Evolutionary conservation across 441 rosid genomes (phyloP).

Genomic region (Macaranga tanarius): DNA sequence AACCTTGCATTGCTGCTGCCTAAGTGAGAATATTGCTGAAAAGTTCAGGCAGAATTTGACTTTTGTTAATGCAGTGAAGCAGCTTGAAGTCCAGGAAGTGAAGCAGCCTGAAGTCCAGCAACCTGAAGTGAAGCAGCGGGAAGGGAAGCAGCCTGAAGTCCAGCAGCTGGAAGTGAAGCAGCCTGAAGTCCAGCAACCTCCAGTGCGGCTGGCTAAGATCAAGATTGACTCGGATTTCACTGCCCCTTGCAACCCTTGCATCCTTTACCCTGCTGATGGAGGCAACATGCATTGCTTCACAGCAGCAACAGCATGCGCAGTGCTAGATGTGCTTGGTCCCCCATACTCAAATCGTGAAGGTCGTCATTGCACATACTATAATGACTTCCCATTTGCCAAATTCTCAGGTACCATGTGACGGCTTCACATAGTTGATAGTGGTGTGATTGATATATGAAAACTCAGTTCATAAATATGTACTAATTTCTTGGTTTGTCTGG

Average conservation of each 20-base stretch:
- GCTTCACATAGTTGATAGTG: not conserved
- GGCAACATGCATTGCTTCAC: constrained; percentile 97
- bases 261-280: constrained; percentile 86
- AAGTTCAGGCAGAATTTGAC: not conserved
- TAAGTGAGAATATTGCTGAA: not conserved
- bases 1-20: not conserved
- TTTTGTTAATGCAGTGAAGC: constrained; percentile 17
- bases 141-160: not conserved
- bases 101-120: not conserved
- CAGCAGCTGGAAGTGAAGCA: constrained; percentile 4
- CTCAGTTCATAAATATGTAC: not conserved
- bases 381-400: constrained; percentile 46
- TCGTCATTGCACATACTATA: constrained; percentile 79
- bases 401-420: constrained; percentile 46
- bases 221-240: constrained; percentile 68
- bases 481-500: not conserved
- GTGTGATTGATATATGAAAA: not conserved
- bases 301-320: constrained; percentile 78
- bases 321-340: constrained; percentile 88
- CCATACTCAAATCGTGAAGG: constrained; percentile 75
- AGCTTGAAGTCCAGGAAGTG: not conserved
- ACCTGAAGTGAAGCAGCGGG: not conserved
- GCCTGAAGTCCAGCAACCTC: constrained; percentile 26
- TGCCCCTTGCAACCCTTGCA: constrained; percentile 73
- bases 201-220: constrained; percentile 58